Conservation (phyloP, 1,284 basidiomycete species). For the Laetiporus sulphureus region DNA sequence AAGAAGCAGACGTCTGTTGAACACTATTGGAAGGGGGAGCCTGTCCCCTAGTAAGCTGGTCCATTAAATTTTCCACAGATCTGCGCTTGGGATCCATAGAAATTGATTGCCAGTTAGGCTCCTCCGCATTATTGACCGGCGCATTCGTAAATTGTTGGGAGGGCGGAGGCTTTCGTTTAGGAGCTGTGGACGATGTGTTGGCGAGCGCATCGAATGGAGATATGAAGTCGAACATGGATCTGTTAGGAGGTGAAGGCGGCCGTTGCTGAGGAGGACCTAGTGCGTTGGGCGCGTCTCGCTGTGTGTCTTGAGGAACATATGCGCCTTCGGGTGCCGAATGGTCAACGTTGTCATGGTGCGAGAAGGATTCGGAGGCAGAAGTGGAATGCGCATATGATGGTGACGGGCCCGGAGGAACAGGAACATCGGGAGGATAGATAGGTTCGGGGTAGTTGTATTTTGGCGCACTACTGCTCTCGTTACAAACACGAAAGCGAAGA, state of each 20-base stretch:
- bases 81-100: slow-evolving; percentile 64
- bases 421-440: slow-evolving; percentile 32
- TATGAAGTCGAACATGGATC: slow-evolving; percentile 77
- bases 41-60: slow-evolving; percentile 57
- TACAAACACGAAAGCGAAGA: slow-evolving; percentile 5
- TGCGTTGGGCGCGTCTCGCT: slow-evolving; percentile 15
- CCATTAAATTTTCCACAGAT: slow-evolving; percentile 72
- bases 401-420: slow-evolving; percentile 35
- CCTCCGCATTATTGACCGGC: slow-evolving; percentile 44
- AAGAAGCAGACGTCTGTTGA: slow-evolving; percentile 29
- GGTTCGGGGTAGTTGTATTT: slow-evolving; percentile 52
- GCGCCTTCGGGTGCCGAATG: slow-evolving; percentile 35
- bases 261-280: slow-evolving; percentile 31
- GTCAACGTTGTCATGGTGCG: slow-evolving; percentile 22
- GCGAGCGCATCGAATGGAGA: slow-evolving; percentile 75
- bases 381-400: slow-evolving; percentile 38
- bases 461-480: slow-evolving; percentile 36
- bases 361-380: slow-evolving; percentile 18
- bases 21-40: slow-evolving; percentile 29
- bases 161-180: slow-evolving; percentile 57
- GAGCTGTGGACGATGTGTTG: slow-evolving; percentile 31
- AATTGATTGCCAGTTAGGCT: slow-evolving; percentile 42
- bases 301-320: slow-evolving; percentile 35
- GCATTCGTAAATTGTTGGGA: slow-evolving; percentile 30
- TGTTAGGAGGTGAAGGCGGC: slow-evolving; percentile 59